Percentiles rank a stretch among this genome's conserved stretches.
phyloP scores from a whole-genome alignment of 208 protist species.

The Trypanosoma cruzi region DNA sequence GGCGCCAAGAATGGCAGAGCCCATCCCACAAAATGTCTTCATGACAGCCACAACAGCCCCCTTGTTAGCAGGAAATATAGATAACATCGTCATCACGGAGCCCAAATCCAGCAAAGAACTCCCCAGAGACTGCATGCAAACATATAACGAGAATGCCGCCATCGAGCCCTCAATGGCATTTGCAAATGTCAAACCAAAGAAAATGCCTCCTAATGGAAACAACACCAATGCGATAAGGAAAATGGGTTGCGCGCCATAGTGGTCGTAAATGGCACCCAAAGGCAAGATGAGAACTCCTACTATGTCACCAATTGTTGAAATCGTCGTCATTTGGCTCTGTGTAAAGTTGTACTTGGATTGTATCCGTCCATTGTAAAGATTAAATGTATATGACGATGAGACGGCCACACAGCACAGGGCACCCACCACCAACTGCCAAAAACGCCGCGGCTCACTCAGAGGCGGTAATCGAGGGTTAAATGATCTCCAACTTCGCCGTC shows the following conservation, averaged over 20 bases:
- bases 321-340: slow-evolving; percentile 75
- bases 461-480: background rate
- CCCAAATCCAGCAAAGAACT: slow-evolving; percentile 73
- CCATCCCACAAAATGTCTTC: slow-evolving; percentile 89
- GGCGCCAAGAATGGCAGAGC: slow-evolving; percentile 73
- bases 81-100: slow-evolving; percentile 76
- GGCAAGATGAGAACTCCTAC: slow-evolving; percentile 58
- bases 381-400: slow-evolving; percentile 74
- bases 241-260: slow-evolving; percentile 69
- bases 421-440: slow-evolving; percentile 63
- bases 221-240: slow-evolving; percentile 54
- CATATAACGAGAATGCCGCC: slow-evolving; percentile 53
- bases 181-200: slow-evolving; percentile 68
- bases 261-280: slow-evolving; percentile 68
- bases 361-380: slow-evolving; percentile 72
- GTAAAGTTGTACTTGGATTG: slow-evolving; percentile 73
- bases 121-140: slow-evolving; percentile 44
- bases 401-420: slow-evolving; percentile 62
- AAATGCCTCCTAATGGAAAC: slow-evolving; percentile 47
- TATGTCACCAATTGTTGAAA: slow-evolving; percentile 57
- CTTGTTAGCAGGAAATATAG: slow-evolving; percentile 75
- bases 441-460: slow-evolving; percentile 53
- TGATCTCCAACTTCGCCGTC: background rate
- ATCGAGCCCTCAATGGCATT: slow-evolving; percentile 58
- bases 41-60: slow-evolving; percentile 83